These are phyloP conservation scores for Scolecobasidium constrictum DNA, from an alignment of 2,329 filamentous ascomycete species.

Conservation along the genomic window DNA sequence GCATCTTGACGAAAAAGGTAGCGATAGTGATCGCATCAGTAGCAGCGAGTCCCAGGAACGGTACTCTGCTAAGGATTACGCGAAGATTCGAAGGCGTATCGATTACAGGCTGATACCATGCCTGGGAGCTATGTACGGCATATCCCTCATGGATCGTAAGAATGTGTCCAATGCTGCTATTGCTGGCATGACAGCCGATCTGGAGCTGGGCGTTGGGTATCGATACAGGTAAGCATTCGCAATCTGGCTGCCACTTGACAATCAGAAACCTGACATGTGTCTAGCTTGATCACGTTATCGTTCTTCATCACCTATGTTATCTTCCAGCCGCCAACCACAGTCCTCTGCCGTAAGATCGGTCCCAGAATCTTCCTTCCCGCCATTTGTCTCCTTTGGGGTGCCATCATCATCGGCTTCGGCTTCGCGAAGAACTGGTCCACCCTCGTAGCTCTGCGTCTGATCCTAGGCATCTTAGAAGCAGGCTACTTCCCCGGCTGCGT, in stretches of 20 bases:
- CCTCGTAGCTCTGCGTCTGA: conserved; percentile 25
- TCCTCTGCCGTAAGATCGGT: conserved; percentile 29
- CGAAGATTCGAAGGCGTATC: conserved; percentile 17
- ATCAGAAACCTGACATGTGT: conserved; percentile 14
- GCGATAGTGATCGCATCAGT: too few relatives aligned
- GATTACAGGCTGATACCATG: conserved; percentile 19
- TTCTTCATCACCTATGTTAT: conserved; percentile 34
- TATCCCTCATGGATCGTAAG: conserved; percentile 12
- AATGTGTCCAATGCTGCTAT: conserved; percentile 18
- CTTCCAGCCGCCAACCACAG: conserved; percentile 30
- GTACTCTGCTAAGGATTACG: conserved; percentile 3
- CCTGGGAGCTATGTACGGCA: conserved; percentile 15
- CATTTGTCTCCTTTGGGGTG: conserved; percentile 29
- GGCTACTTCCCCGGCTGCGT: conserved; percentile 29
- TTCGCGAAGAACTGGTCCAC: conserved; percentile 25
- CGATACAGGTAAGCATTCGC: conserved; percentile 17
- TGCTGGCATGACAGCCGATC: conserved; percentile 14
- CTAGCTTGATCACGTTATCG: conserved; percentile 49
- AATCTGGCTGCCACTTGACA: conserved; percentile 14
- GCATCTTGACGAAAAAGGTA: too few relatives aligned
- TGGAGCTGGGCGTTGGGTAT: conserved; percentile 11
- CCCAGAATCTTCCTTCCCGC: conserved; percentile 24
- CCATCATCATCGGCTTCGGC: conserved; percentile 33
- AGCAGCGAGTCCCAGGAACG: too few relatives aligned
- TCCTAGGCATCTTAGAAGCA: conserved; percentile 29